Evolutionary conservation across 768 basidiomycete species (phyloP), one percentile per base, ranked within the genome.

Genomic region (Rubroboletus satanas): DNA sequence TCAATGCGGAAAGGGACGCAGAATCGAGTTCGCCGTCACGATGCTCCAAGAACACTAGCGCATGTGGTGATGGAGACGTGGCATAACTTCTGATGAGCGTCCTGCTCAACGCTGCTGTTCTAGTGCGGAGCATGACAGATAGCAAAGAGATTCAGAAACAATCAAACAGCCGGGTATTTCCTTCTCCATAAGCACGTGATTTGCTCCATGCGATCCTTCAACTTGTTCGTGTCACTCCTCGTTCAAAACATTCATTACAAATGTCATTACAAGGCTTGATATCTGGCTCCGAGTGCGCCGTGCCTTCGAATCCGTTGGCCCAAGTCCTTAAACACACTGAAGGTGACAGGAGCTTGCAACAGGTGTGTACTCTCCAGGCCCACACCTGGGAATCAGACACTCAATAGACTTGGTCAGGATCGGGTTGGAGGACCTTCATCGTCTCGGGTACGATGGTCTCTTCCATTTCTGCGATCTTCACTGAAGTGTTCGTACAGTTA

Each of bases 11-110:
- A 54, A 98, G 78, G 14, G 90, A 90, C 14, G 84, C 87, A 1
- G 93, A 81, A 54, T 94, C 91, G 58, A 98, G 80, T 54, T 82
- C 78, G 36, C 93, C 93, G 46, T 82, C 77, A 44, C 83, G 81
- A 67, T 98, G 93, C 71, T 98, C 96, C 45, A 98, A 77, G 60
- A 91, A 87, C n/a, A 97, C 85, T 5, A 97, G 82, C 1, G 88
- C 84, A 71, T 89, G 86, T 0, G 88, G 84, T 32, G 83, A 75
- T 5, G 79, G 54, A 23, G 79, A 71, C 4, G 85, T 81, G 5
- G 88, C 81, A 67, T 89, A 90, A 18, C 57, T n/a, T 49, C 63
- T 62, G 33, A 45, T 23, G 52, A 67, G 31, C 6, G 76, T 67
- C 55, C 84, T 74, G 47, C 48, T 57, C 60, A 63, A 46, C 32